Percentiles rank a stretch among this genome's conserved stretches.
These are phyloP conservation scores for Crepidotus variabilis DNA, from an alignment of 768 basidiomycete genomes.

Conservation along the genomic window DNA sequence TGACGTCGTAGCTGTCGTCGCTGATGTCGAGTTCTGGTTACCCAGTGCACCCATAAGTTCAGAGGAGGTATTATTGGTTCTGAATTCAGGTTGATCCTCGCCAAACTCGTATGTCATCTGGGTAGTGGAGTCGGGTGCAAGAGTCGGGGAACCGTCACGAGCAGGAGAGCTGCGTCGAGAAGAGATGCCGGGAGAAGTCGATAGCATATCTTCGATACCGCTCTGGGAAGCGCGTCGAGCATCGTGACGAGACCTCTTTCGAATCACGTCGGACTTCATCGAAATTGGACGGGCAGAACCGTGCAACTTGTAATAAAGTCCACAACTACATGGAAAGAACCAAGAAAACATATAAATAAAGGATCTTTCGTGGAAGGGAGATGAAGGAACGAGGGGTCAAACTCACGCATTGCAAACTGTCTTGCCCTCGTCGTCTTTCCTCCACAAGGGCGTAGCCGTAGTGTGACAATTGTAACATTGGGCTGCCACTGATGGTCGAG, in stretches of 20 bases:
- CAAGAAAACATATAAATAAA: slow-evolving; percentile 5
- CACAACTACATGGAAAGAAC: slow-evolving; percentile 48
- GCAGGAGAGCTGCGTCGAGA: slow-evolving; percentile 72
- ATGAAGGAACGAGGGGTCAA: slow-evolving; percentile 4
- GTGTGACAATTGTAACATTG: slow-evolving; percentile 92
- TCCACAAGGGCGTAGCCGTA: slow-evolving; percentile 84
- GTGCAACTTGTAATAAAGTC: slow-evolving; percentile 82
- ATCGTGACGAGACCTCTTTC: slow-evolving; percentile 82
- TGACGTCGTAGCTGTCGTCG: slow-evolving; percentile 17
- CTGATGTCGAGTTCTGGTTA: slow-evolving; percentile 40
- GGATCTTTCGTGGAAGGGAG: slow-evolving; percentile 2
- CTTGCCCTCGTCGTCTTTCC: slow-evolving; percentile 89
- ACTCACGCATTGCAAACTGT: slow-evolving; percentile 89
- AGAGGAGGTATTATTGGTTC: slow-evolving; percentile 43
- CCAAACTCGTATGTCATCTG: slow-evolving; percentile 47
- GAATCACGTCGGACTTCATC: slow-evolving; percentile 89
- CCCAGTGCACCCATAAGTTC: too few species aligned
- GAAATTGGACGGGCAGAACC: slow-evolving; percentile 84
- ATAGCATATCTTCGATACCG: slow-evolving; percentile 57
- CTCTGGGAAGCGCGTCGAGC: slow-evolving; percentile 50
- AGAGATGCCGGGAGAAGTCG: slow-evolving; percentile 63
- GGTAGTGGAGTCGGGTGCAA: slow-evolving; percentile 69
- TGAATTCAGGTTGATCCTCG: slow-evolving; percentile 39
- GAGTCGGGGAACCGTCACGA: slow-evolving; percentile 57
- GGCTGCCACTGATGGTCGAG: slow-evolving; percentile 42